A percentile compares a stretch with the other conserved stretches of the same genome.
Evolutionary conservation across 768 basidiomycete genomes (phyloP).

Genomic region (Mycena latifolia): DNA sequence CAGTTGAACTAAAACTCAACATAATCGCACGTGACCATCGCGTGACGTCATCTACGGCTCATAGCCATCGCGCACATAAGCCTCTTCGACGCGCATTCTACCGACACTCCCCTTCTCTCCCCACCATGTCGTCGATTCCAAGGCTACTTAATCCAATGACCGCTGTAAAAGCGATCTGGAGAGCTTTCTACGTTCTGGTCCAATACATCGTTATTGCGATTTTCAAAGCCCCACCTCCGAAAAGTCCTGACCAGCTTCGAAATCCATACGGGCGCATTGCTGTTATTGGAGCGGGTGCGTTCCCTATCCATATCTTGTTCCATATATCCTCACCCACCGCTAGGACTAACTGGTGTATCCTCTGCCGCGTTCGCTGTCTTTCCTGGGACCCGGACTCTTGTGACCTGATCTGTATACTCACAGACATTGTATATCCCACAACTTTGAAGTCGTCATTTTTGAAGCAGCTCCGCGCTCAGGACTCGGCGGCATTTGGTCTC

Average conservation of each 20-base stretch:
- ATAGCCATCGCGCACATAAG: not conserved
- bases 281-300: conserved; percentile 58
- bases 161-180: conserved; percentile 37
- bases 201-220: conserved; percentile 52
- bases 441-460: conserved; percentile 65
- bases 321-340: not conserved
- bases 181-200: conserved; percentile 47
- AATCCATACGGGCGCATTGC: conserved; percentile 60
- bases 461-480: conserved; percentile 48
- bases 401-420: not conserved
- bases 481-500: conserved; percentile 65
- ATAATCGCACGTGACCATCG: not conserved
- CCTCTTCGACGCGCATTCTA: too few relatives aligned
- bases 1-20: not conserved
- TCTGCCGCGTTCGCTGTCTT: conserved; percentile 54
- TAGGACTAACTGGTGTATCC: conserved; percentile 60
- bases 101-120: conserved; percentile 4
- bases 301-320: not conserved
- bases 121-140: conserved; percentile 9
- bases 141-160: conserved; percentile 22
- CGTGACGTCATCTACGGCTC: conserved; percentile 25
- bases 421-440: conserved; percentile 61
- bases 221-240: conserved; percentile 54
- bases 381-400: too few relatives aligned
- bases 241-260: conserved; percentile 37